Base-by-base conservation (phyloP, 164 flowering plant species). In the Taxillus chinensis region DNA sequence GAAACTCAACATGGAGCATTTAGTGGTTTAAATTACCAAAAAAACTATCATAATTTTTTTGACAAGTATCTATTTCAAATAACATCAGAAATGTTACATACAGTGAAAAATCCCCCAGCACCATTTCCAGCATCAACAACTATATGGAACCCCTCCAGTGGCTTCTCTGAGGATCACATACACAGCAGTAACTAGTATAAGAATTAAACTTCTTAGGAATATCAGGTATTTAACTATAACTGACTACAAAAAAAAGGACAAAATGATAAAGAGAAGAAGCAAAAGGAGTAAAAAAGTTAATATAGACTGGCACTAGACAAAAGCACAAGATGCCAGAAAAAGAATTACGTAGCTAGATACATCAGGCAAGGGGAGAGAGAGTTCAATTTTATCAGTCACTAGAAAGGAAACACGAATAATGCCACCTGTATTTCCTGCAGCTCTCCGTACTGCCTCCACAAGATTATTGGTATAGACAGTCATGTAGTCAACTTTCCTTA, bases 101-200 rank as follows among this genome's bases (percentile, higher is more conserved):
- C 99, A 17, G 95, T 85, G 74, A 93, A 93, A 73, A 93, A 93
- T 3, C 97, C 99, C 65, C 99, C 97, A 38, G 99, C 93, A 71
- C 99, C 99, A 78, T 93, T 93, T 64, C 99, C 99, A 13, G 96
- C 99, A 77, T 93, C 99, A 73, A 93, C 99, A 70, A 93, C 74
- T 55, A 93, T 80, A 72, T 93, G 99, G 78, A 93, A 93, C 15
- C 99, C 99, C 70, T 86, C 93, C 84, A 91, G 64, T 67, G 97
- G 97, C 74, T 83, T 93, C 78, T 90, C 99, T 90, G 83, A 49
- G 57, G 68, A 56, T 75, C 27, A 61, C 69, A 15, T 48, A 55
- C 1, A 66, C 37, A 50, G 59, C 9, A 50, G 58, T 17, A 59
- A 54, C 55, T 41, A 73, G 64, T n/a, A 63, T 59, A 17, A 53